These are phyloP conservation scores for Lactifluus piperatus DNA, from an alignment of 768 basidiomycete genomes.

Conservation along the genomic window DNA sequence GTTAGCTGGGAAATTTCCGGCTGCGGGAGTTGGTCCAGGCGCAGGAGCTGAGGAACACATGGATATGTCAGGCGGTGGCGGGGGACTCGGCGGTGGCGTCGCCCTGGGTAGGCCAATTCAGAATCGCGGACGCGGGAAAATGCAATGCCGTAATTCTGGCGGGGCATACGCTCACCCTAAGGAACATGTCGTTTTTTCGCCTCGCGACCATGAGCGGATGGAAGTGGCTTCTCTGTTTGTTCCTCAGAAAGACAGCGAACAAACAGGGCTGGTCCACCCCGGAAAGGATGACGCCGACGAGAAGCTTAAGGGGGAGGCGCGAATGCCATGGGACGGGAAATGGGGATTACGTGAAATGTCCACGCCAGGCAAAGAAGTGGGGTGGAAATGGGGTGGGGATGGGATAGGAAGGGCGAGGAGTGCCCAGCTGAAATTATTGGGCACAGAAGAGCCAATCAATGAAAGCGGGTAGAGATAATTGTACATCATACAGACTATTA, in stretches of 20 bases:
- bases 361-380: background rate
- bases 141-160: conserved; percentile 1
- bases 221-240: background rate
- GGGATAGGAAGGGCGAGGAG: background rate
- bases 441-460: no score
- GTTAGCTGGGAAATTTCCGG: background rate
- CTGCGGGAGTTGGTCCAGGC: background rate
- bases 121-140: conserved; percentile 11
- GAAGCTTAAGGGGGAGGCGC: background rate
- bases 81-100: conserved; percentile 17
- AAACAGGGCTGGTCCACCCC: background rate
- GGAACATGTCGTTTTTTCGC: conserved; percentile 18
- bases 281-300: background rate
- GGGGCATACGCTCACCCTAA: conserved; percentile 16
- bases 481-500: no score
- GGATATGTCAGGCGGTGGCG: conserved; percentile 12
- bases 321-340: conserved; percentile 5
- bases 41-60: conserved; percentile 8
- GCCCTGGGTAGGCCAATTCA: conserved; percentile 3
- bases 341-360: conserved; percentile 15
- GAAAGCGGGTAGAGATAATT: no score
- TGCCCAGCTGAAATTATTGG: background rate
- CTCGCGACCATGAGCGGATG: conserved; percentile 4
- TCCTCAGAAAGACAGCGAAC: background rate
- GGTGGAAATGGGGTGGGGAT: conserved; percentile 9